A percentile compares a stretch with the other conserved stretches of the same genome.
Conservation (phyloP, 176 grass and related monocot genomes). For the Hsuehochloa calcarea region DNA sequence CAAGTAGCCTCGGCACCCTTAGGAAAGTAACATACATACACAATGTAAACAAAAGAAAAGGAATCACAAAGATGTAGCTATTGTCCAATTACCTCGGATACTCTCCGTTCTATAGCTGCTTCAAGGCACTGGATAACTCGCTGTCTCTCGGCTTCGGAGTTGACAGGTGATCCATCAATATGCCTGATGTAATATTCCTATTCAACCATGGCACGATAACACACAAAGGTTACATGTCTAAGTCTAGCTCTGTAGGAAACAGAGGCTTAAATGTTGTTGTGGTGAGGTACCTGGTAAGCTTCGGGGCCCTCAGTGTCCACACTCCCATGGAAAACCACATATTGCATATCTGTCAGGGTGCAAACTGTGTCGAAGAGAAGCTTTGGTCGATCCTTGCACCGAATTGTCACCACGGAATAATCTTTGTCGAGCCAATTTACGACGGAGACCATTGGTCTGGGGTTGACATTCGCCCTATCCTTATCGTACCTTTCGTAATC, state of each 20-base stretch:
- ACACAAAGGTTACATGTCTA: slow-evolving; percentile 20
- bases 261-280: slow-evolving; percentile 11
- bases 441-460: slow-evolving; percentile 53
- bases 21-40: neutral
- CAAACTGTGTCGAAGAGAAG: slow-evolving; percentile 90
- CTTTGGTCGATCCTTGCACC: slow-evolving; percentile 82
- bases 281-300: slow-evolving; percentile 74
- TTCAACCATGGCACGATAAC: slow-evolving; percentile 36
- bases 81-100: slow-evolving; percentile 68
- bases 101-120: slow-evolving; percentile 88
- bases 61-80: neutral
- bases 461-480: slow-evolving; percentile 28
- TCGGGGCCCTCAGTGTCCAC: slow-evolving; percentile 67
- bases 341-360: slow-evolving; percentile 95
- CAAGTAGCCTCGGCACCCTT: neutral
- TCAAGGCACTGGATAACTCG: slow-evolving; percentile 83
- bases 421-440: slow-evolving; percentile 84
- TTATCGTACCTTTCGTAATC: slow-evolving; percentile 68
- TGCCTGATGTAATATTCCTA: slow-evolving; percentile 89
- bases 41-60: slow-evolving; percentile 9
- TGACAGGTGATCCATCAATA: slow-evolving; percentile 79
- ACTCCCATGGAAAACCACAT: slow-evolving; percentile 95
- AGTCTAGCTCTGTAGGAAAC: slow-evolving; percentile 5
- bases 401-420: slow-evolving; percentile 89
- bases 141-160: slow-evolving; percentile 80